Conservation (phyloP, 129 eudicot genomes). For the Escallonia herrerae region DNA sequence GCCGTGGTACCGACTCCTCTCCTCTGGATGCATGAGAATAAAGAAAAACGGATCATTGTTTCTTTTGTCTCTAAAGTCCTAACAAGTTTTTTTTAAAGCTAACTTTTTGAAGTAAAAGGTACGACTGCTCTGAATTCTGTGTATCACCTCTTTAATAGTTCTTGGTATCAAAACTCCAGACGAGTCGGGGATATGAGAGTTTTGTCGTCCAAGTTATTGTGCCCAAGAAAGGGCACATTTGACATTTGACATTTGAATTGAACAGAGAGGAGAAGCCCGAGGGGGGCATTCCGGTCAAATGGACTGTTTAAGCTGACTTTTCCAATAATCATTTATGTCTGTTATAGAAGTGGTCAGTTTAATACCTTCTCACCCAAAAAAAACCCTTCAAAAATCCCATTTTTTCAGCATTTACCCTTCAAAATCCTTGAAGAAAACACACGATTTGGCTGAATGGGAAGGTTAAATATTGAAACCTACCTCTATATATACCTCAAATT, state of each 20-base stretch:
- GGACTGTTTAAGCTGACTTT: conserved; percentile 8
- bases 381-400: neutral
- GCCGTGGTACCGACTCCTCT: no score
- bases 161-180: neutral
- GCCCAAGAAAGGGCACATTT: conserved; percentile 13
- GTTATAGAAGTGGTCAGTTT: neutral
- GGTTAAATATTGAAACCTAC: neutral
- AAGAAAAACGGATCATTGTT: no score
- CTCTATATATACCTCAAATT: conserved; percentile 29
- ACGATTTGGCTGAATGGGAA: neutral
- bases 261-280: no score
- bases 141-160: neutral
- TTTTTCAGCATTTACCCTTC: neutral
- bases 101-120: no score
- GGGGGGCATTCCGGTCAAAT: conserved; percentile 5
- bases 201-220: conserved; percentile 1
- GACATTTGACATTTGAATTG: conserved; percentile 11
- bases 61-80: no score
- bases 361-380: neutral
- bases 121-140: neutral
- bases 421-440: neutral
- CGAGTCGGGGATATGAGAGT: neutral
- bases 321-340: neutral
- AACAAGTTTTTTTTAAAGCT: no score
- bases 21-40: no score